Base-by-base conservation (phyloP, 345 rosid genomes). In the Eucalyptus curtisii region DNA sequence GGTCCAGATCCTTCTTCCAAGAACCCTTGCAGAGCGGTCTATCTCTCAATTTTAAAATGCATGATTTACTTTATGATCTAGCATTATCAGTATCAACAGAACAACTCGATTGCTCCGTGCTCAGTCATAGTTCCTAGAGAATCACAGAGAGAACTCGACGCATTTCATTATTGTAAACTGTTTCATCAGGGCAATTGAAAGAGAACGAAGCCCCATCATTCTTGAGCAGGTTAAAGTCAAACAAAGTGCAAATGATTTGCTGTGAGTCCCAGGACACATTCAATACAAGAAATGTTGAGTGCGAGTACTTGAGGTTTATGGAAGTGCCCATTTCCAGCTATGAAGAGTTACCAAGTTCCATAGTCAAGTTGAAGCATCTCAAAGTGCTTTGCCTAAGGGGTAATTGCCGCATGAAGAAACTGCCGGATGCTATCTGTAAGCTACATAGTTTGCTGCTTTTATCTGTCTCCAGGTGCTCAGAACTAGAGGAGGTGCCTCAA, bases 1-100 rank as follows among this genome's bases (percentile, higher is more conserved):
- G 85, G 48, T 47, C 66, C 61, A 87, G 88, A 50, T 91, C 89
- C 25, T 91, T 91, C 59, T 88, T 91, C 11, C 91, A 90, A 52
- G 49, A 86, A 12, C 27, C n/a, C n/a, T 57, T 6, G 87, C 13
- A 86, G 66, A 20, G 31, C n/a, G 24, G 71, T 53, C 48, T 66
- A 49, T 13, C 31, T 86, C 66, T 64, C 31, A 12, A n/a, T 5
- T 88, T 86, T 25, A 89, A 61, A 87, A 89, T 88, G 88, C 92
- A 89, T 49, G 91, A 89, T 52, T 76, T 90, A 47, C 55, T 90
- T 13, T 90, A 86, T 48, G 89, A 88, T 48, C 91, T 89, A 7
- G 91, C 90, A 86, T 85, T 85, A 33, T 87, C 68, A 40, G 89
- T 86, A 7, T 68, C 80, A 33, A 33, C 24, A 9, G 13, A 68